Percentiles rank a stretch among this genome's conserved stretches.
phyloP scores from a whole-genome alignment of 2,329 filamentous ascomycete species.

The Venturia asperata region DNA sequence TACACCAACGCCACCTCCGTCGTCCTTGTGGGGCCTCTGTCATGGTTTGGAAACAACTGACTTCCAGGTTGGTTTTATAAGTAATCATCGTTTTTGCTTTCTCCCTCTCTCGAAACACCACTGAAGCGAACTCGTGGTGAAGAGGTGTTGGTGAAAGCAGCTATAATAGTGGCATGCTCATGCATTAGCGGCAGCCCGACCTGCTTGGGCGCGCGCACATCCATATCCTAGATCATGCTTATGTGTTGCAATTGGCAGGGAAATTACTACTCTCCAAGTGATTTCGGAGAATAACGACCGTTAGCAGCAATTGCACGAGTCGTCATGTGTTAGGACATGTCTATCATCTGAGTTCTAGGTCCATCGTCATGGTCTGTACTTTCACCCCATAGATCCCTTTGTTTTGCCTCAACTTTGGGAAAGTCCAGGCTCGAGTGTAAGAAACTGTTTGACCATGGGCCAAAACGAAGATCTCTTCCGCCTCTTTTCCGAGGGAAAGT shows the following conservation, averaged over 20 bases:
- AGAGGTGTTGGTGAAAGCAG: constrained; percentile 14
- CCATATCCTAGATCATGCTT: neutral
- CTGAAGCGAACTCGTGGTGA: neutral
- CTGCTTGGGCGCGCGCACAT: neutral
- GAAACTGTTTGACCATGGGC: constrained; percentile 6
- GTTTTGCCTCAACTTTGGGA: neutral
- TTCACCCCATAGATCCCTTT: neutral
- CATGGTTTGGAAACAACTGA: neutral
- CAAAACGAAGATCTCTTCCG: neutral
- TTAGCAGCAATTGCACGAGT: neutral
- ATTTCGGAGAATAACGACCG: constrained; percentile 7
- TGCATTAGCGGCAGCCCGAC: constrained; percentile 11
- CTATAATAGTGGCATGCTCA: constrained; percentile 17
- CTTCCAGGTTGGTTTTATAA: no score
- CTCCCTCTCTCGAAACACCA: constrained; percentile 4
- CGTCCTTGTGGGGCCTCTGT: neutral
- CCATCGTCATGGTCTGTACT: constrained; percentile 2
- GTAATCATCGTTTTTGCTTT: neutral
- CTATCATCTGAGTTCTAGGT: neutral
- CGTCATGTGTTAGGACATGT: neutral
- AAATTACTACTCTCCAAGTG: neutral
- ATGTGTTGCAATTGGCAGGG: neutral
- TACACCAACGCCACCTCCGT: neutral
- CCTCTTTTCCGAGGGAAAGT: neutral
- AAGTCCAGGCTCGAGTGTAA: constrained; percentile 7